Conservation (phyloP, 495 filamentous ascomycete genomes). For the Rostrohypoxylon terebratum region DNA sequence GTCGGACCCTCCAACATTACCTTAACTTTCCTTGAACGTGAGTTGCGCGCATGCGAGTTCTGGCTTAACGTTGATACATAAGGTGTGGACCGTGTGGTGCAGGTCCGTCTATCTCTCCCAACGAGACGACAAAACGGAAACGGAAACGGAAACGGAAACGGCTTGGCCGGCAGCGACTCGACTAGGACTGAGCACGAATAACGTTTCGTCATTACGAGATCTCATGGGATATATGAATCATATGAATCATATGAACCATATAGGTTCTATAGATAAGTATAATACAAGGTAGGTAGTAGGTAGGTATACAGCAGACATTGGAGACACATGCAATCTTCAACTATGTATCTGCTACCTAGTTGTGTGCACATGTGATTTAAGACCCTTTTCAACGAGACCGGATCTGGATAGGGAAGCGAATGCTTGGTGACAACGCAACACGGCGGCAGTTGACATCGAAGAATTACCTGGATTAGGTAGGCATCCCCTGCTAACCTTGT, state of each 20-base stretch:
- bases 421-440: neutral
- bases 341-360: neutral
- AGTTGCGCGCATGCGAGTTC: neutral
- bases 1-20: neutral
- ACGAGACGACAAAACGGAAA: neutral
- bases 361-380: neutral
- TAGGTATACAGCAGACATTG: neutral
- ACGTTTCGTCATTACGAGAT: neutral
- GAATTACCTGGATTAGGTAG: neutral
- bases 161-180: neutral
- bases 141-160: neutral
- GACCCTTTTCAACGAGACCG: too few relatives aligned
- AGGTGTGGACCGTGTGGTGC: neutral
- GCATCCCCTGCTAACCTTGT: neutral
- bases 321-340: neutral
- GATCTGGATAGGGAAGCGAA: neutral
- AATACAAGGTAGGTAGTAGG: neutral
- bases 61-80: neutral
- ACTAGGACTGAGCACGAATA: neutral
- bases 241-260: too few relatives aligned
- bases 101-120: neutral
- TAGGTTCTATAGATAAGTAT: too few relatives aligned
- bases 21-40: neutral
- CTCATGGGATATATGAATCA: neutral
- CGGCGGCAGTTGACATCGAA: conserved; percentile 1